These are phyloP conservation scores for Starmerella kuoi DNA, from an alignment of 805 yeast species.

Conservation along the genomic window DNA sequence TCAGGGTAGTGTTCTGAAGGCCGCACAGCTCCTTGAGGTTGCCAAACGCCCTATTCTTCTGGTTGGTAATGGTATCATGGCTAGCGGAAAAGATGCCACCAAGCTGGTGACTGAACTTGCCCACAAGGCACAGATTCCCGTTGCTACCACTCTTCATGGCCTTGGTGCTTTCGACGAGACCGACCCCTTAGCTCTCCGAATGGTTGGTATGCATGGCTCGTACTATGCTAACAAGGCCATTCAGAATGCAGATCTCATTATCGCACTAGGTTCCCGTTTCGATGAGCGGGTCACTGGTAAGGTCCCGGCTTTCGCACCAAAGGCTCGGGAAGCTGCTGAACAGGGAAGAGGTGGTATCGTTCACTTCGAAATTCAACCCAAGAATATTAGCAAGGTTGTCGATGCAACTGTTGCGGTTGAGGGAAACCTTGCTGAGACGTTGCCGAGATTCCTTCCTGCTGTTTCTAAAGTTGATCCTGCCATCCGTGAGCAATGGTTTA, in stretches of 20 bases:
- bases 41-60: conserved; percentile 84
- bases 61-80: conserved; percentile 82
- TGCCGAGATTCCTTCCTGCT: conserved; percentile 60
- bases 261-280: conserved; percentile 93
- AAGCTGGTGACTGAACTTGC: conserved; percentile 65
- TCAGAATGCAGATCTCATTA: conserved; percentile 82
- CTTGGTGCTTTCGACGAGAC: conserved; percentile 89
- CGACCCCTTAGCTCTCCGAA: conserved; percentile 80
- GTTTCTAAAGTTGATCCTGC: conserved; percentile 39
- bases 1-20: conserved; percentile 55
- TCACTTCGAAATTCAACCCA: conserved; percentile 92
- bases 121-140: conserved; percentile 86
- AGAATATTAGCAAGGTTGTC: conserved; percentile 94
- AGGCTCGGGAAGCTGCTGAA: conserved; percentile 74
- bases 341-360: conserved; percentile 90
- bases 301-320: conserved; percentile 83
- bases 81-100: conserved; percentile 58
- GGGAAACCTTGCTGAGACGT: conserved; percentile 82
- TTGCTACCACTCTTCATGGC: conserved; percentile 89
- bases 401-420: conserved; percentile 88
- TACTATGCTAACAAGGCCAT: conserved; percentile 92
- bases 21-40: conserved; percentile 64
- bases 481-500: conserved; percentile 71
- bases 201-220: conserved; percentile 98
- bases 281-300: conserved; percentile 96